Base-by-base conservation (phyloP, 2,329 filamentous ascomycete species). In the Hymenoscyphus fructigenus region DNA sequence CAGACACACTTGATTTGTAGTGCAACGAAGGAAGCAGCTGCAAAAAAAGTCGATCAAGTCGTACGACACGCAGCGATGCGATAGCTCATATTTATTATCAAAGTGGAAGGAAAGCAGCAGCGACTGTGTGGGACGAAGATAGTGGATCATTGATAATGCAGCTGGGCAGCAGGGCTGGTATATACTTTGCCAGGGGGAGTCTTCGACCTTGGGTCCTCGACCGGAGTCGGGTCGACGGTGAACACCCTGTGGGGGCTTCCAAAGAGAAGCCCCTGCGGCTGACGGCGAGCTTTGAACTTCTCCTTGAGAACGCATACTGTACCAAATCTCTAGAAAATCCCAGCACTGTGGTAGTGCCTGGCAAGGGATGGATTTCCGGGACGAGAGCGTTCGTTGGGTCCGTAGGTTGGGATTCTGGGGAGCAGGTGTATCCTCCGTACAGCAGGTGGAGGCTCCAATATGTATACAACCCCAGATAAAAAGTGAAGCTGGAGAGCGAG, bases 381-480 rank as follows among this genome's bases (percentile, higher is more conserved):
- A 20, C n/a, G 7, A 47, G 20, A 44, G 41, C 41, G 41, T 20
- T 41, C 36, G 12, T 14, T 17, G 36, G 36, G 36, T 41, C 36
- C 12, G 36, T 41, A 12, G 17, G 36, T 4, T 47, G 17, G 44
- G n/a, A 20, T 23, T 47, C 44, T 47, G 44, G 44, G 44, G 44
- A 20, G 44, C n/a, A 47, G 44, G 44, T 20, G 44, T 47, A 12
- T 47, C 44, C 44, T 23, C 17, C 44, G n/a, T 47, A 47, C 44
- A 47, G 10, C 44, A 17, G n/a, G 38, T 44, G 38, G 38, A 44
- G 15, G 38, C 38, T n/a, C 38, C 44, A 20, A 20, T n/a, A 47
- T 5, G 12, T 20, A 23, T 20, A 20, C n/a, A 4, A 20, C 20
- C 44, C n/a, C 44, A 64, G 36, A 61, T 28, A 2, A 66, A 72